Conservation (phyloP, 345 rosid genomes). For the Boechera divaricarpa region DNA sequence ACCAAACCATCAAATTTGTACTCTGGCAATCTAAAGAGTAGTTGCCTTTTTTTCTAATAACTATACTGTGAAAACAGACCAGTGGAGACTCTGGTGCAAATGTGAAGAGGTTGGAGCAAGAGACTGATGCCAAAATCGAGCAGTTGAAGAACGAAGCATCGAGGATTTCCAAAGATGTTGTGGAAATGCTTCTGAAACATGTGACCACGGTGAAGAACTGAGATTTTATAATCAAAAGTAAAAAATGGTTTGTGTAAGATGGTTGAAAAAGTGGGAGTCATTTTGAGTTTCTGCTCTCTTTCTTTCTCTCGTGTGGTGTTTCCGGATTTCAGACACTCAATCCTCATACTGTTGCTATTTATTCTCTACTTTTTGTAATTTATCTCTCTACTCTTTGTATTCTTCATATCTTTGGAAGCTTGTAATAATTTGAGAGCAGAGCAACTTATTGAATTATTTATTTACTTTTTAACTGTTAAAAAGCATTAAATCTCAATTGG, state of each 20-base stretch:
- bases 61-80: constrained; percentile 53
- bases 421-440: not conserved
- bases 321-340: constrained; percentile 25
- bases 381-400: not conserved
- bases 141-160: constrained; percentile 61
- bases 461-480: not conserved
- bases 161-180: constrained; percentile 76
- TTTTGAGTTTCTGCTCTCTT: constrained; percentile 19
- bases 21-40: not conserved
- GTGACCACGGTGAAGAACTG: constrained; percentile 85
- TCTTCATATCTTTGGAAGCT: not conserved
- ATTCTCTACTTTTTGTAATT: constrained; percentile 15
- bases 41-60: not conserved
- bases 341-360: constrained; percentile 30
- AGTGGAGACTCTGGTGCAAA: constrained; percentile 95
- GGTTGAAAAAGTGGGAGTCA: not conserved
- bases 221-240: not conserved
- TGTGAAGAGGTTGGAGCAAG: constrained; percentile 87
- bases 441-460: not conserved
- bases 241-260: not conserved
- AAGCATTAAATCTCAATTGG: not conserved
- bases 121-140: constrained; percentile 72
- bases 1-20: too few relatives aligned
- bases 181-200: constrained; percentile 83
- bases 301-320: constrained; percentile 13